Evolutionary conservation across 2,329 filamentous ascomycete genomes (phyloP).

Genomic region (Aplosporella prunicola): DNA sequence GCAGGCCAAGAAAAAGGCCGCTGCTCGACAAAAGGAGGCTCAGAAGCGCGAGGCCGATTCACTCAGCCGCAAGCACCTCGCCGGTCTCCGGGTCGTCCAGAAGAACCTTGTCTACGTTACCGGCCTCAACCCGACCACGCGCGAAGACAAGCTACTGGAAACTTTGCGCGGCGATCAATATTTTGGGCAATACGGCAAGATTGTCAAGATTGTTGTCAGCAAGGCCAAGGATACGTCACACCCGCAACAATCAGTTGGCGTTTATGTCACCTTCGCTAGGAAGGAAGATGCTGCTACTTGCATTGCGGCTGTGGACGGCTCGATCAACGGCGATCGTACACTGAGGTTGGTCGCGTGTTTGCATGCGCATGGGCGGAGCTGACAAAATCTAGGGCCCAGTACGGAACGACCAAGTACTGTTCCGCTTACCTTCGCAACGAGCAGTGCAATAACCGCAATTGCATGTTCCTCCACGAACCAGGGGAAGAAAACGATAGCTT

Average conservation of each 20-base stretch:
- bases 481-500: conserved; percentile 98
- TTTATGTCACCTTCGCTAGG: conserved; percentile 95
- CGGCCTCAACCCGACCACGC: conserved; percentile 80
- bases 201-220: conserved; percentile 97
- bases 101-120: conserved; percentile 99
- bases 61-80: conserved; percentile 88
- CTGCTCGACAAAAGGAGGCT: conserved; percentile 82
- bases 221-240: conserved; percentile 71
- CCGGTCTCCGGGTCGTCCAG: conserved; percentile 90
- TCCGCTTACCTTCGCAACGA: conserved; percentile 94
- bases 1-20: conserved; percentile 89
- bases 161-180: conserved; percentile 86
- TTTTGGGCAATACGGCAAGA: conserved; percentile 96
- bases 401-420: conserved; percentile 96
- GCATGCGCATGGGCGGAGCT: no score
- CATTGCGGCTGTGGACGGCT: conserved; percentile 86
- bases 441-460: conserved; percentile 87
- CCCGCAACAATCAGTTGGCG: conserved; percentile 76
- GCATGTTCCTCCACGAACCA: conserved; percentile 96
- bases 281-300: conserved; percentile 85
- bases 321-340: conserved; percentile 77
- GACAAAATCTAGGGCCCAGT: conserved; percentile 59
- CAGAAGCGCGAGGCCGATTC: conserved; percentile 96
- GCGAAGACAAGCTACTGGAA: conserved; percentile 84
- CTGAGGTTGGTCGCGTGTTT: conserved; percentile 67